Evolutionary conservation across 1,284 basidiomycete species (phyloP), one percentile per base, ranked within the genome.

Genomic region (Melampsora abietis-canadensis): DNA sequence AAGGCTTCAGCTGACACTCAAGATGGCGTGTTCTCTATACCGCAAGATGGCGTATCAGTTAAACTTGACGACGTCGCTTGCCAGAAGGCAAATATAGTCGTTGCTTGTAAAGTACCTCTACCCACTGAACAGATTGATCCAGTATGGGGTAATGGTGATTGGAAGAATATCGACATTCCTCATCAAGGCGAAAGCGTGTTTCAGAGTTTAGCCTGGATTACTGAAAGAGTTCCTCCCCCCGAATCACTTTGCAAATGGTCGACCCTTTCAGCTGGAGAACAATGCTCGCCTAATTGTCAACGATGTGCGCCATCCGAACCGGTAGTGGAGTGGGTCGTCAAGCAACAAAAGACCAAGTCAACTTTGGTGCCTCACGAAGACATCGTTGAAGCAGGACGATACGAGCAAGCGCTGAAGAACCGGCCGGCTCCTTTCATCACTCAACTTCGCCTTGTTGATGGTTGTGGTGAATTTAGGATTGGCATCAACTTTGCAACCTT

Each of bases 401-500:
- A 78, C 46, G 82, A 83, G 79, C 57, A 81, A 79, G 87, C 90
- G 30, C 85, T 97, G 75, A 97, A 97, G 83, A 85, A 87, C 75
- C 88, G 94, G 15, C 94, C 94, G 0, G 87, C 86, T 59, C 90
- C 94, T 0, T 94, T 97, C 80, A 87, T 94, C 44, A 90, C 93
- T 0, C 92, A 94, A 81, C 85, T 95, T 40, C 90, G 88, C 76
- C 83, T 92, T n/a, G 81, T 86, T 12, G 77, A 80, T 60, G 84
- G 85, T 10, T 81, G 84, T 2, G 93, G 92, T 0, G 85, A 86
- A 54, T 88, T 95, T 66, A 87, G 90, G 66, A 89, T 97, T 59
- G 94, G 92, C 31, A 86, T 95, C 79, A 97, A 97, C 80, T 86
- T 92, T 48, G 86, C 90, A 0, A 92, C 94, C 0, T 85, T 97